Conservation (phyloP, 2,329 filamentous ascomycete species). For the Fusarium aywerte region DNA sequence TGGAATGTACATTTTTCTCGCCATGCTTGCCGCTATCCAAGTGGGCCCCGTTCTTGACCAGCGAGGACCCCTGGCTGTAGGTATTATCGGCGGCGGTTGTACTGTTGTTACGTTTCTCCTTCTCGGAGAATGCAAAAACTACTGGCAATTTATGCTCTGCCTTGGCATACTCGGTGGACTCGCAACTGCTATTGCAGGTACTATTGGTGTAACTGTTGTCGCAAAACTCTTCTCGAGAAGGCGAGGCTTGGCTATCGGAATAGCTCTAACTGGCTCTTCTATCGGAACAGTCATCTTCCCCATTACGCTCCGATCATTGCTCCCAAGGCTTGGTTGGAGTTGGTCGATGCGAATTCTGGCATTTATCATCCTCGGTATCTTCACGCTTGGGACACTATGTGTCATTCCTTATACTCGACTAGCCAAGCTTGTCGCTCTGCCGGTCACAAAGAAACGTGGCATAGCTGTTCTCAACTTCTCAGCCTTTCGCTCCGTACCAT, state of each 20-base stretch:
- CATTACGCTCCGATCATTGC: constrained; percentile 10
- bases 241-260: constrained; percentile 8
- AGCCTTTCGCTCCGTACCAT: constrained; percentile 5
- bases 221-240: constrained; percentile 12
- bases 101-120: constrained; percentile 9
- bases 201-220: constrained; percentile 10
- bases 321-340: constrained; percentile 1
- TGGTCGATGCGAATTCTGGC: constrained; percentile 11
- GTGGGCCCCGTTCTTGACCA: constrained; percentile 15
- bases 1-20: constrained; percentile 15
- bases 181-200: constrained; percentile 1
- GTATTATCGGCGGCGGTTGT: neutral
- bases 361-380: constrained; percentile 4
- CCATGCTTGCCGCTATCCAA: constrained; percentile 10
- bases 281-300: constrained; percentile 16
- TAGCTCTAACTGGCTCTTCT: constrained; percentile 1
- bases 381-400: neutral
- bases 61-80: neutral
- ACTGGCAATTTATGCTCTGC: constrained; percentile 17
- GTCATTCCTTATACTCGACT: constrained; percentile 11
- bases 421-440: neutral
- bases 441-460: neutral
- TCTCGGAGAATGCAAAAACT: constrained; percentile 1
- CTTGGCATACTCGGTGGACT: constrained; percentile 8
- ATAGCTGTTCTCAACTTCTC: constrained; percentile 11